phyloP scores from a whole-genome alignment of 140 eudicot genomes.

The Stevia rebaudiana region DNA sequence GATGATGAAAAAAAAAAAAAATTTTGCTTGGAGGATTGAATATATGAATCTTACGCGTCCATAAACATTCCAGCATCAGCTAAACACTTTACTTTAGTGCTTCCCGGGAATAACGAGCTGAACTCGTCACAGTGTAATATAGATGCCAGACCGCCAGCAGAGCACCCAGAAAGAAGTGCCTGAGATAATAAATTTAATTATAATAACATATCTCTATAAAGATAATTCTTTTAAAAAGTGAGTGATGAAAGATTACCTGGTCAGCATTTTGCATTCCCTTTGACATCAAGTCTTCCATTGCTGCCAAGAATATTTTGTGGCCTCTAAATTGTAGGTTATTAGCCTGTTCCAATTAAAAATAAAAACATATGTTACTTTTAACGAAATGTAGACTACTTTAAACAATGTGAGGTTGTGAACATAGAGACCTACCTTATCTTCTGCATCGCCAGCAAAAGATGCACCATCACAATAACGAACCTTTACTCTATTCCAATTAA shows the following conservation, averaged over 20 bases:
- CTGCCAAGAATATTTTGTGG: constrained; percentile 80
- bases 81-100: constrained; percentile 81
- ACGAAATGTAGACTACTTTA: background rate
- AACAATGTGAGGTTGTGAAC: background rate
- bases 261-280: constrained; percentile 80
- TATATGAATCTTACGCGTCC: constrained; percentile 64
- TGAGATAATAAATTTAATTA: constrained; percentile 18
- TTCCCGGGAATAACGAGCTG: constrained; percentile 44
- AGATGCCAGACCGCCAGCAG: constrained; percentile 97
- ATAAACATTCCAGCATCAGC: constrained; percentile 95
- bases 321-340: constrained; percentile 78
- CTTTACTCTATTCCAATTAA: constrained; percentile 93
- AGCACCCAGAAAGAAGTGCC: constrained; percentile 98
- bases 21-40: background rate
- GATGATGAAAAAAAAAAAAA: background rate
- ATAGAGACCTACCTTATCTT: constrained; percentile 54
- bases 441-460: constrained; percentile 86
- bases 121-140: constrained; percentile 89
- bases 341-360: constrained; percentile 31
- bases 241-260: constrained; percentile 34
- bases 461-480: constrained; percentile 97
- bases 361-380: background rate
- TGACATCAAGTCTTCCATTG: constrained; percentile 80
- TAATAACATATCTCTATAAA: background rate
- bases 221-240: background rate